Evolutionary conservation across 164 flowering plant genomes (phyloP), one percentile per base, ranked within the genome.

Genomic region (Hamamelis virginiana): DNA sequence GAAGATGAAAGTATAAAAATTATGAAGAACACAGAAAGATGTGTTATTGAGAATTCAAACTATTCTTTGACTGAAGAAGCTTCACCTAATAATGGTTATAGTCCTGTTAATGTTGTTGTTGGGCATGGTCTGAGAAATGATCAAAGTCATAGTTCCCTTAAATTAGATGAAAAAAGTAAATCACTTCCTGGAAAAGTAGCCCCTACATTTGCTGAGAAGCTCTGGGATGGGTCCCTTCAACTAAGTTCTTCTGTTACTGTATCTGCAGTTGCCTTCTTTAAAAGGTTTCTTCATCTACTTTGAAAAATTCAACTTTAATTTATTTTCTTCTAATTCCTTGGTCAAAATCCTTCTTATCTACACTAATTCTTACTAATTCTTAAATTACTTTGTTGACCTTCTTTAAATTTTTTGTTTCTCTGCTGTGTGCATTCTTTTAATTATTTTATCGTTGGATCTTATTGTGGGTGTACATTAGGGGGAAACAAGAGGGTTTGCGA

Each of bases 201-300:
- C 73, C 59, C 74, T 9, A 25, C 43, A 19, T 67, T 21, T 48
- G 67, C 68, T 57, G 87, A 80, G 66, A 80, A 79, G 78, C 84
- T 87, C 59, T 87, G 91, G 91, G 83, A 85, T 64, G 88, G 88
- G 26, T 75, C 82, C 66, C 78, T 87, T 79, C 91, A 80, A 67
- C 78, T 87, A 58, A 83, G 71, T 75, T 76, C 85, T 27, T 72
- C 85, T 51, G 59, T 75, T 44, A 76, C 75, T 47, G 82, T 78
- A 61, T 79, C 87, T 15, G 77, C 80, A 23, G 73, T 79, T 72
- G 88, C 91, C 72, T 84, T 70, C 83, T 87, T 80, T 70, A 87
- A 80, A 79, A 87, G 91, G 91, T 87, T 68, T 65, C 44, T 75
- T 67, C 69, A 68, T 53, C 59, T 67, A 33, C 41, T 33, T 66